These are phyloP conservation scores for Aspergillus tubingensis DNA, from an alignment of 2,329 filamentous ascomycete species.

Conservation along the genomic window DNA sequence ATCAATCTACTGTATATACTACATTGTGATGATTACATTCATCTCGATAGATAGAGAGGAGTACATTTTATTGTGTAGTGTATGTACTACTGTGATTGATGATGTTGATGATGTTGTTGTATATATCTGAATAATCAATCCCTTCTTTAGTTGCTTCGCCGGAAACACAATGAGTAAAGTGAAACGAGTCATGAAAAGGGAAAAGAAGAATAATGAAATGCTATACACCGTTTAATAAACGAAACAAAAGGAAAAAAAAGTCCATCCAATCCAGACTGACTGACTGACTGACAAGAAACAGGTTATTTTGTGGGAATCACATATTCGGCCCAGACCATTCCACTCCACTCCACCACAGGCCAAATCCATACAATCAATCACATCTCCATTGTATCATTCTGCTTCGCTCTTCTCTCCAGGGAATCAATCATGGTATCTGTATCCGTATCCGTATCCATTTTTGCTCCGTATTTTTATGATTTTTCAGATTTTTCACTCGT, in stretches of 20 bases:
- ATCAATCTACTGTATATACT: too few relatives aligned
- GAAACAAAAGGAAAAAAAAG: neutral
- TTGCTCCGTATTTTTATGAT: slow-evolving; percentile 6
- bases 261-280: neutral
- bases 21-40: too few relatives aligned
- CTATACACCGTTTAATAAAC: slow-evolving; percentile 1
- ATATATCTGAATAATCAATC: neutral
- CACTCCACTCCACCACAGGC: neutral
- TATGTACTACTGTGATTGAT: neutral
- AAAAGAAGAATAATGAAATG: neutral
- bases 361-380: neutral
- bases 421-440: slow-evolving; percentile 4
- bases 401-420: neutral
- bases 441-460: neutral
- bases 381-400: neutral
- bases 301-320: neutral
- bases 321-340: neutral
- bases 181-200: neutral
- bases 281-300: too few relatives aligned
- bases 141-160: neutral
- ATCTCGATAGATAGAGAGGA: too few relatives aligned
- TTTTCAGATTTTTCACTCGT: slow-evolving; percentile 12
- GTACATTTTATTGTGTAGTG: too few relatives aligned
- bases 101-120: neutral
- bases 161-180: neutral